Conservation (phyloP, 352 stramenopile species). For the Phytophthora melonis region DNA sequence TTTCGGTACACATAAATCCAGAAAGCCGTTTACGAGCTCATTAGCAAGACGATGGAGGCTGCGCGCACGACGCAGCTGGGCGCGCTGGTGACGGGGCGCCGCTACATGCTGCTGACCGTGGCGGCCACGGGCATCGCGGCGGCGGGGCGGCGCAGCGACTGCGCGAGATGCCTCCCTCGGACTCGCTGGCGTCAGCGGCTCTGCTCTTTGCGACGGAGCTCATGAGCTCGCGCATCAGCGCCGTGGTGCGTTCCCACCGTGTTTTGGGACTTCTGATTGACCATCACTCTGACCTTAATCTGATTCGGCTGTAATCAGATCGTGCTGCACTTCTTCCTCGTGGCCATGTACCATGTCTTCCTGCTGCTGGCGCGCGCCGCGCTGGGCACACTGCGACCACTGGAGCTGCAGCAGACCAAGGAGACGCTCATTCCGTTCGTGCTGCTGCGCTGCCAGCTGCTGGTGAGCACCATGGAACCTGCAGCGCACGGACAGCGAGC, state of each 20-base stretch:
- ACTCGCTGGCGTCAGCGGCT: conserved; percentile 13
- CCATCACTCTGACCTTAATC: conserved; percentile 27
- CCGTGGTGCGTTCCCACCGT: conserved; percentile 47
- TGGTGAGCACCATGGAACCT: conserved; percentile 73
- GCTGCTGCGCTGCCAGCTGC: conserved; percentile 75
- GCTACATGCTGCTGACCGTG: conserved; percentile 74
- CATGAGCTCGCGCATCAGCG: conserved; percentile 62
- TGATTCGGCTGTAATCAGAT: conserved; percentile 49
- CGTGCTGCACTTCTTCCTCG: conserved; percentile 73
- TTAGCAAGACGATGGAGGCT: conserved; percentile 27
- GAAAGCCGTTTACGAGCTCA: neutral
- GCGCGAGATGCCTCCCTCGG: conserved; percentile 21
- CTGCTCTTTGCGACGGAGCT: conserved; percentile 55
- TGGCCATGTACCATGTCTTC: conserved; percentile 76
- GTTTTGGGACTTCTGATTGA: conserved; percentile 14
- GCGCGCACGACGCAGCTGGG: conserved; percentile 35
- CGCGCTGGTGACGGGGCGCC: conserved; percentile 55
- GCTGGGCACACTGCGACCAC: conserved; percentile 56
- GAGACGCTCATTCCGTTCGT: conserved; percentile 83
- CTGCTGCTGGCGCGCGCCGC: conserved; percentile 53
- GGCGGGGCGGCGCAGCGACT: conserved; percentile 58
- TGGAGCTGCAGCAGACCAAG: conserved; percentile 84
- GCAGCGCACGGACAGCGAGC: conserved; percentile 34
- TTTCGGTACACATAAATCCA: conserved; percentile 15
- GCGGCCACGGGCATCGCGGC: conserved; percentile 64